Percentiles rank a stretch among this genome's conserved stretches.
phyloP scores from a whole-genome alignment of 768 basidiomycete species.

The Calvatia gigantea region DNA sequence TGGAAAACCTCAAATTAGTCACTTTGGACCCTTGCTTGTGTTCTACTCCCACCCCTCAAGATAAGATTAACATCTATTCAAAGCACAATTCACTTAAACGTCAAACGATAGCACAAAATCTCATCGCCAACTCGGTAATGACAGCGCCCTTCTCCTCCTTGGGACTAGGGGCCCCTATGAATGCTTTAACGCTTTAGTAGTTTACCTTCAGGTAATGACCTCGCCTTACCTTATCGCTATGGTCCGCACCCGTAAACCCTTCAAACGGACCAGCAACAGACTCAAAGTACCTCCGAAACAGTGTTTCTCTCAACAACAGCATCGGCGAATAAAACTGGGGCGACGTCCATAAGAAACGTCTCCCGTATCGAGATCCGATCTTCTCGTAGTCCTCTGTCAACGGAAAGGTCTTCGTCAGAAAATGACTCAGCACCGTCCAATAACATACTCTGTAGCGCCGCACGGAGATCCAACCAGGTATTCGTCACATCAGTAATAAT shows the following conservation, averaged over 20 bases:
- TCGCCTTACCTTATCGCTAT: not conserved
- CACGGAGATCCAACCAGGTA: slow-evolving; percentile 63
- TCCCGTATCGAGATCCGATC: slow-evolving; percentile 56
- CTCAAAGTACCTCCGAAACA: slow-evolving; percentile 37
- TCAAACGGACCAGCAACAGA: slow-evolving; percentile 54
- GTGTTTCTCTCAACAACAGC: slow-evolving; percentile 24
- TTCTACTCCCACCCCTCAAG: not conserved
- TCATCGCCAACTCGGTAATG: not conserved
- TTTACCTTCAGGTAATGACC: not conserved
- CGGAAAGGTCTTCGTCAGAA: not conserved
- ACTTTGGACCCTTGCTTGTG: not conserved
- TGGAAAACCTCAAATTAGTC: not conserved
- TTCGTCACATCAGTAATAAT: slow-evolving; percentile 77
- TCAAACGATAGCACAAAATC: not conserved
- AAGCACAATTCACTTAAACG: not conserved
- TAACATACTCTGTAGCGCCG: slow-evolving; percentile 50
- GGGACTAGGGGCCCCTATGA: not conserved
- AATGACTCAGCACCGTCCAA: not conserved
- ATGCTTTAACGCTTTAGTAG: not conserved
- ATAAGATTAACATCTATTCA: no score
- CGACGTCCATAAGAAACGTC: slow-evolving; percentile 74
- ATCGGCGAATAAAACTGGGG: slow-evolving; percentile 57
- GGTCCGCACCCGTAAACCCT: not conserved
- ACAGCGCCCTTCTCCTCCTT: not conserved
- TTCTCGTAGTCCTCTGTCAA: slow-evolving; percentile 62